Percentiles rank a stretch among this genome's conserved stretches.
Evolutionary conservation across 495 filamentous ascomycete genomes (phyloP).

Genomic region (Poronia punctata): DNA sequence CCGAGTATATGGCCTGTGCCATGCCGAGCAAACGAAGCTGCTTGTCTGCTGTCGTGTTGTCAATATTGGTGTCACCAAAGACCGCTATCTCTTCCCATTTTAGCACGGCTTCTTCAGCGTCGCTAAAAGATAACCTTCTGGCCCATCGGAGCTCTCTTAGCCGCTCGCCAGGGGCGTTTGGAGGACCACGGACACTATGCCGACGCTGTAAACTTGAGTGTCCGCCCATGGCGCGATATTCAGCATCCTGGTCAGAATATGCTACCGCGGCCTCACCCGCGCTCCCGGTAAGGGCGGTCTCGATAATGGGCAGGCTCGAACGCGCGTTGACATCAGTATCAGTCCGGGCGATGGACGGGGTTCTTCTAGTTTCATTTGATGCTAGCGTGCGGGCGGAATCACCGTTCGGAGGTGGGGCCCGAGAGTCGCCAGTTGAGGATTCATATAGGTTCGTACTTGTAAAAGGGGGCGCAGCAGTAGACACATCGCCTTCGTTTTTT

Average conservation of each 20-base stretch:
- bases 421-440: conserved; percentile 8
- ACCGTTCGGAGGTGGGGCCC: conserved; percentile 4
- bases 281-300: conserved; percentile 37
- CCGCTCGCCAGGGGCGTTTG: conserved; percentile 19
- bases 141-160: conserved; percentile 59
- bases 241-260: conserved; percentile 30
- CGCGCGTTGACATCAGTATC: conserved; percentile 15
- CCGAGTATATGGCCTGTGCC: conserved; percentile 49
- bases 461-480: conserved; percentile 16
- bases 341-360: conserved; percentile 10
- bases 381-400: conserved; percentile 10
- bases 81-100: conserved; percentile 51
- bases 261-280: conserved; percentile 40
- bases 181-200: conserved; percentile 41
- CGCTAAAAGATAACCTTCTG: conserved; percentile 78
- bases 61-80: conserved; percentile 20
- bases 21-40: conserved; percentile 43
- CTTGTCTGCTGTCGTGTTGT: conserved; percentile 26
- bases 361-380: conserved; percentile 15
- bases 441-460: conserved; percentile 9
- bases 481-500: conserved; percentile 24
- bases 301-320: conserved; percentile 30
- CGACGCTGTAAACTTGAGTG: conserved; percentile 34
- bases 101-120: conserved; percentile 83
- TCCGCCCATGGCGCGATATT: conserved; percentile 18